Base-by-base conservation (phyloP, 1,139 yeast genomes). In the Debaryomyces coudertii region DNA sequence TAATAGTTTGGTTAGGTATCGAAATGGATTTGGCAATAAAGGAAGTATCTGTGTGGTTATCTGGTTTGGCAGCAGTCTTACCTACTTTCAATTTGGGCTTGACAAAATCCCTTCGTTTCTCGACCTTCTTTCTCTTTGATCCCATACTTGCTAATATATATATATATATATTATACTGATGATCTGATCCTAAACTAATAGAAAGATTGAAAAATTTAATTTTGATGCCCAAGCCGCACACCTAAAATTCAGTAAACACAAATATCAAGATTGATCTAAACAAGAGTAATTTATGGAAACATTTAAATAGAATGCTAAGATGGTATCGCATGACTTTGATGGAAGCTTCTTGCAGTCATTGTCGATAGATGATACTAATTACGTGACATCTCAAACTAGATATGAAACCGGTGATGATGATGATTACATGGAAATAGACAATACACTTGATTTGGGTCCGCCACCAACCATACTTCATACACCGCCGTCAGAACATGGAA, bases 31-130 rank as follows among this genome's bases (percentile, higher is more conserved):
- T 87, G n/a, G 96, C 83, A 42, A 78, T 80, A 66, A 92, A 92
- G 0, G 93, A 84, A 0, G 96, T 89, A 57, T 87, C 93, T 5
- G 99, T 93, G 49, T 77, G 81, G 62, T 89, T 90, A 28, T 82
- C 80, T 2, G 92, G 82, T 51, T 80, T 81, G 6, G 82, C 82
- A 24, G 82, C 80, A 1, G 86, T 74, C 65, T 93, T 93, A 47
- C 99, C 99, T 34, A 93, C 98, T 60, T 80, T 86, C 42, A 93
- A 79, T 71, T 90, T 92, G 50, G 85, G 79, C 70, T 92, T 93
- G 40, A 71, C 78, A 61, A 87, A 87, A 60, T 87, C 95, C 68
- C 85, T 86, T 56, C 77, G 76, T 69, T 86, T 87, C 53, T 85
- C 88, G 43, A 78, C 74, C 68, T 76, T 81, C 71, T 85, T 85